A percentile compares a stretch with the other conserved stretches of the same genome.
Evolutionary conservation across 2,329 filamentous ascomycete species (phyloP).

Genomic region (Alternaria brassicicola): DNA sequence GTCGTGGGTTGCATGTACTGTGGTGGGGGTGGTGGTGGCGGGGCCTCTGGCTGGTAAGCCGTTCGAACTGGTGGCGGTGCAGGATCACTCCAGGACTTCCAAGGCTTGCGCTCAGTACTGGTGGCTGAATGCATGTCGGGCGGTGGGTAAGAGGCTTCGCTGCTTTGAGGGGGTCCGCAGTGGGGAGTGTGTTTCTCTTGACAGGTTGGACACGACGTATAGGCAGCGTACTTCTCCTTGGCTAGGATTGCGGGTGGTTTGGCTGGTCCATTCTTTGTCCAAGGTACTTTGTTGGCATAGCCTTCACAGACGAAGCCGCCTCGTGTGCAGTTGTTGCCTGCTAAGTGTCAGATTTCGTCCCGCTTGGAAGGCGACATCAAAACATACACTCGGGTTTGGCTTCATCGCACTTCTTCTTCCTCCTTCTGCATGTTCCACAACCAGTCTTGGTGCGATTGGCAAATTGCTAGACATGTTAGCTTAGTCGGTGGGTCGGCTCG

Average conservation of each 20-base stretch:
- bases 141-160: conserved; percentile 4
- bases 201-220: conserved; percentile 27
- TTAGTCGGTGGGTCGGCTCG: background rate
- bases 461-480: conserved; percentile 64
- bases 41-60: conserved; percentile 30
- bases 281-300: conserved; percentile 79
- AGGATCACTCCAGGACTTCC: conserved; percentile 30
- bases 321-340: conserved; percentile 78
- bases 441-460: conserved; percentile 96
- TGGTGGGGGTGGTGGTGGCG: conserved; percentile 10
- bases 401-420: conserved; percentile 99
- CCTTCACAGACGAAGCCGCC: conserved; percentile 91
- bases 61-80: conserved; percentile 28
- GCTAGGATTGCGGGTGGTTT: conserved; percentile 74
- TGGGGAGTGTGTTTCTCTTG: conserved; percentile 39
- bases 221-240: conserved; percentile 64
- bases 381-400: conserved; percentile 85
- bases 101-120: conserved; percentile 38
- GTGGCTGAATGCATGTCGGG: conserved; percentile 31
- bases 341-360: conserved; percentile 1
- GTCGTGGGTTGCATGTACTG: conserved; percentile 33
- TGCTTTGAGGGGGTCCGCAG: conserved; percentile 27
- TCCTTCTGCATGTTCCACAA: conserved; percentile 85
- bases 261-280: conserved; percentile 76
- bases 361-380: conserved; percentile 35